A percentile compares a stretch with the other conserved stretches of the same genome.
Conservation (phyloP, 208 protist genomes). For the Trypanosoma platydactyli region DNA sequence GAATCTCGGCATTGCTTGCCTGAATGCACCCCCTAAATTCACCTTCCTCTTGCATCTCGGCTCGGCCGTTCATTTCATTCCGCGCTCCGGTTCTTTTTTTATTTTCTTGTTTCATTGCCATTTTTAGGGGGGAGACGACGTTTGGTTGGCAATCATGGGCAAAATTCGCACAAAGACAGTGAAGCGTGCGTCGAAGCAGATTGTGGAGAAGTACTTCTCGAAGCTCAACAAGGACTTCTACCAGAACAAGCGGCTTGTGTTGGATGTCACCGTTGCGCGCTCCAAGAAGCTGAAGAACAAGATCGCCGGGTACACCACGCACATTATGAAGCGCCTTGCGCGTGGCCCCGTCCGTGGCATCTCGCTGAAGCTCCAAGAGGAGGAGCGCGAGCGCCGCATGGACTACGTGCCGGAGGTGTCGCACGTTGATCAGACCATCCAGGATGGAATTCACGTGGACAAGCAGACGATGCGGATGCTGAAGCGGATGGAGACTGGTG, state of each 20-base stretch:
- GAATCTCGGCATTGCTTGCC: no score
- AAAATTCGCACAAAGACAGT: slow-evolving; percentile 99
- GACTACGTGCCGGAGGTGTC: slow-evolving; percentile 98
- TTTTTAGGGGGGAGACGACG: no score
- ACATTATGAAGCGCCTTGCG: slow-evolving; percentile 98
- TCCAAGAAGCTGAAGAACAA: slow-evolving; percentile 99
- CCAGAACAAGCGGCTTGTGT: slow-evolving; percentile 97
- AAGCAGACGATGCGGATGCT: slow-evolving; percentile 88
- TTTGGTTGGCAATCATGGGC: slow-evolving; percentile 85
- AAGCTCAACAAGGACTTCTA: slow-evolving; percentile 99
- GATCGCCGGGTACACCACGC: slow-evolving; percentile 99
- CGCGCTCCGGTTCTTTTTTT: no score
- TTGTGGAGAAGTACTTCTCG: slow-evolving; percentile 99
- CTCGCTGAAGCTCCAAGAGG: slow-evolving; percentile 99
- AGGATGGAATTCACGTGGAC: slow-evolving; percentile 88
- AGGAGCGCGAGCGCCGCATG: slow-evolving; percentile 99
- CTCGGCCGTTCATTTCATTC: no score
- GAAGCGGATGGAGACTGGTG: slow-evolving; percentile 78
- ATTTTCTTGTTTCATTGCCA: no score
- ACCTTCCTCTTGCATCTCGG: no score
- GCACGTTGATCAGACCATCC: slow-evolving; percentile 81
- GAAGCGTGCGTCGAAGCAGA: slow-evolving; percentile 98
- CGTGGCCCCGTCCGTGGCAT: slow-evolving; percentile 99
- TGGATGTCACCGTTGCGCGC: slow-evolving; percentile 98
- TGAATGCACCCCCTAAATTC: no score